Percentiles rank a stretch among this genome's conserved stretches.
These are phyloP conservation scores for Penicillium robsamsonii DNA, from an alignment of 495 filamentous ascomycete species.

Conservation along the genomic window DNA sequence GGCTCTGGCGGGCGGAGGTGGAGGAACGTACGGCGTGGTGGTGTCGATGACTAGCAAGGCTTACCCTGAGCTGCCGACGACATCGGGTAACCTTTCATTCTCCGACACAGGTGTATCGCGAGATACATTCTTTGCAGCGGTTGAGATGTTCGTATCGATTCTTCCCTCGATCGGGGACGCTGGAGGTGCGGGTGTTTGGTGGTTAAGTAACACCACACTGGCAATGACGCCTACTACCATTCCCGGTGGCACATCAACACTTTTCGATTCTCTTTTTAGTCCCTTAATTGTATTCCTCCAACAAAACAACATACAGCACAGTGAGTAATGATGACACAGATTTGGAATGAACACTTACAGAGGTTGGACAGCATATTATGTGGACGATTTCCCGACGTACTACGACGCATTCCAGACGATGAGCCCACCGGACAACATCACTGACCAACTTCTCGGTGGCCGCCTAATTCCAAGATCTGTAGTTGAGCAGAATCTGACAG, in stretches of 20 bases:
- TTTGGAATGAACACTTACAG: neutral
- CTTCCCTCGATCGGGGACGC: constrained; percentile 46
- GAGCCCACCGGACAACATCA: constrained; percentile 34
- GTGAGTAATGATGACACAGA: neutral
- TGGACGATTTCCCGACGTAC: constrained; percentile 34
- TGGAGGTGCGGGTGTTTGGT: constrained; percentile 32
- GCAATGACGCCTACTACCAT: constrained; percentile 35
- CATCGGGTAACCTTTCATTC: constrained; percentile 27
- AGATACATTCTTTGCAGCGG: constrained; percentile 41
- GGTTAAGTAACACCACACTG: constrained; percentile 41
- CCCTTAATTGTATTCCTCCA: constrained; percentile 16
- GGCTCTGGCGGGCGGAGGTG: constrained; percentile 64
- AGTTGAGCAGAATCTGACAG: constrained; percentile 29
- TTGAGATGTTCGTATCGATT: constrained; percentile 36
- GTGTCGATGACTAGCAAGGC: constrained; percentile 47
- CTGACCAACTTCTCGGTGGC: constrained; percentile 49
- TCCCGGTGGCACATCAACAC: constrained; percentile 17
- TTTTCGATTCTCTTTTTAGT: constrained; percentile 16
- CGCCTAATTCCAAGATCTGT: constrained; percentile 51
- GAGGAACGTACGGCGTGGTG: constrained; percentile 59
- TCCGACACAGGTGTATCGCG: constrained; percentile 16
- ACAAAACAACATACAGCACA: neutral
- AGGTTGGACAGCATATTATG: constrained; percentile 8
- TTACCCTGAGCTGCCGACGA: constrained; percentile 33
- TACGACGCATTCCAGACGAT: constrained; percentile 40